A percentile compares a stretch with the other conserved stretches of the same genome.
phyloP scores from a whole-genome alignment of 108 stramenopile species.

The Epipyxis sp. region DNA sequence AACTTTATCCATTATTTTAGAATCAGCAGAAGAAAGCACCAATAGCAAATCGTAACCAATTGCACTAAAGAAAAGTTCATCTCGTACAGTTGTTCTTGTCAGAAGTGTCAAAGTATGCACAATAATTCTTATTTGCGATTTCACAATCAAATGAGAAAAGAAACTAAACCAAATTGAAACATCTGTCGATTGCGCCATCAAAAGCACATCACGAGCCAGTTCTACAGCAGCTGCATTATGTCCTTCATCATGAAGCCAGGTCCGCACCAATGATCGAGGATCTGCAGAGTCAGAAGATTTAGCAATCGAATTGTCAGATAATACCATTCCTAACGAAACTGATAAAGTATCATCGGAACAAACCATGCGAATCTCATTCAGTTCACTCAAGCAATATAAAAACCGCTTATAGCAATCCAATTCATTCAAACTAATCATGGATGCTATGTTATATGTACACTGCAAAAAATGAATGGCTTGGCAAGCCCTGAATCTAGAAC shows the following conservation, averaged over 20 bases:
- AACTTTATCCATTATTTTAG: no score
- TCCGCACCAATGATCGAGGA: neutral
- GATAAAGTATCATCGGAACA: constrained; percentile 5
- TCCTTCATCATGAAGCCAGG: constrained; percentile 28
- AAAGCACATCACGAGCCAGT: constrained; percentile 21
- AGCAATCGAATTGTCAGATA: neutral
- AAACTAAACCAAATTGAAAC: no score
- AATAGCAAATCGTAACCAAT: no score
- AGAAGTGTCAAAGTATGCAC: no score
- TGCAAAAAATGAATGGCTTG: constrained; percentile 2
- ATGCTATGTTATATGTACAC: neutral
- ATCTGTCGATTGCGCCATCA: no score
- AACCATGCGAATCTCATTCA: constrained; percentile 11
- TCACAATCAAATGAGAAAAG: no score
- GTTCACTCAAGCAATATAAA: constrained; percentile 15
- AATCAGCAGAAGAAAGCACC: no score
- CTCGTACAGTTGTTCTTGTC: no score
- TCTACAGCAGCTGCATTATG: neutral
- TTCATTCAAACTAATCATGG: neutral
- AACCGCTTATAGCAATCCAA: neutral
- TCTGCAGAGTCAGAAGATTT: neutral
- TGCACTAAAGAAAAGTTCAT: no score
- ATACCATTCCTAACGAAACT: neutral
- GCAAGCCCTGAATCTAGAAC: constrained; percentile 1
- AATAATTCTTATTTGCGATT: no score